Base-by-base conservation (phyloP, 805 yeast species). In the Zygosaccharomyces bailii region DNA sequence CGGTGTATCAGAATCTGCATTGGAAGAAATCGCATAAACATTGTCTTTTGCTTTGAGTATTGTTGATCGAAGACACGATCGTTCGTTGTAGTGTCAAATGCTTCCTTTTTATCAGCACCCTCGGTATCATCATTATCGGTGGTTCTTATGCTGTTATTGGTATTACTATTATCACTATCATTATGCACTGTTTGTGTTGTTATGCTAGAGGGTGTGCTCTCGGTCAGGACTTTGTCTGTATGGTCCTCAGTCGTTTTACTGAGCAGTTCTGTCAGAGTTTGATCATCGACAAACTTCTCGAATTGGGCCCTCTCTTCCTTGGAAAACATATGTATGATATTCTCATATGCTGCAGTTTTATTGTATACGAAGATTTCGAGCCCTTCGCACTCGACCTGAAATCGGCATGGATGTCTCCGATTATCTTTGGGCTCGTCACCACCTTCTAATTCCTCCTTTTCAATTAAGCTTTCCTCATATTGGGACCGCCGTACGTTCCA, bases 321-420 rank as follows among this genome's bases (percentile, higher is more conserved):
- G 24, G 64, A 48, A 41, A 59, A 49, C 29, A 49, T 43, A 16
- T 74, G 73, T 53, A 80, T 53, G 11, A 86, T 75, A 42, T 72
- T 73, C 34, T 86, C 90, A 64, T 85, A 93, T 0, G 96, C 90
- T 8, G 69, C 69, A 0, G 86, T 77, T 57, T 93, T 75, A 63
- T 93, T 93, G 64, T 86, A 91, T 45, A 84, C 67, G 60, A 89
- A 93, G 36, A 85, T 65, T 61, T 93, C 99, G 2, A 86, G 57
- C 0, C 99, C 99, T 41, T 81, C 84, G 7, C 84, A 64, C 16
- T 76, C 73, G 2, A 89, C 57, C 3, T 72, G 53, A 46, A 82
- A 73, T 31, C 88, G 68, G 7, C 82, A 67, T 1, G 85, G 84
- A 1, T 79, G 73, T 32, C 66, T 62, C 3, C 40, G 31, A 8